phyloP scores from a whole-genome alignment of 1,284 basidiomycete species.

The Lentinus polychrous region DNA sequence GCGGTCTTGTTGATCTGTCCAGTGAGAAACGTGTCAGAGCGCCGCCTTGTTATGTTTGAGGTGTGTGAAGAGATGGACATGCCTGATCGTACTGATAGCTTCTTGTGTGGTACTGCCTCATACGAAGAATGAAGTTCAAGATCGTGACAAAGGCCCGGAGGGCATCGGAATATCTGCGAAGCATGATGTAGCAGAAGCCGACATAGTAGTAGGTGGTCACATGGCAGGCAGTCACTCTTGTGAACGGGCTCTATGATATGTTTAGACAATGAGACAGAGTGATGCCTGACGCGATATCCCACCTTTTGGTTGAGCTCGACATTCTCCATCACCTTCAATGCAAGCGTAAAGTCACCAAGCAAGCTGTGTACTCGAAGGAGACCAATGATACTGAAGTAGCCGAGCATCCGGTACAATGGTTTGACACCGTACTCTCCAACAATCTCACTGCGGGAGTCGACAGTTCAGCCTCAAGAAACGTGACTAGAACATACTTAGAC shows the following conservation, averaged over 20 bases:
- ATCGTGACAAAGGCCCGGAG: conserved; percentile 91
- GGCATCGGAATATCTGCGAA: conserved; percentile 91
- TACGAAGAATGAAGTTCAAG: conserved; percentile 88
- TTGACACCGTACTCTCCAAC: conserved; percentile 89
- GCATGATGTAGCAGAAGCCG: conserved; percentile 94
- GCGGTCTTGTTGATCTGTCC: conserved; percentile 91
- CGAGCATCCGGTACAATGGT: conserved; percentile 92
- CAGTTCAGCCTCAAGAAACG: neutral
- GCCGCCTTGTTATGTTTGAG: neutral
- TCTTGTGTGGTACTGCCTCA: conserved; percentile 92
- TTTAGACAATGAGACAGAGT: conserved; percentile 14
- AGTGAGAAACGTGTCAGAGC: neutral
- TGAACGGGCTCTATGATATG: conserved; percentile 66
- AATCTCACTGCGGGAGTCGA: conserved; percentile 51
- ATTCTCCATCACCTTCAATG: conserved; percentile 92
- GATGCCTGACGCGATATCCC: conserved; percentile 3
- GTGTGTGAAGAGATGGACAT: conserved; percentile 12
- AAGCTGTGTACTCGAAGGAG: conserved; percentile 93
- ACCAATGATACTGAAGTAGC: conserved; percentile 95
- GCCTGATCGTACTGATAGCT: conserved; percentile 97
- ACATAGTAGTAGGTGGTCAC: conserved; percentile 95
- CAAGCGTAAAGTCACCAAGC: conserved; percentile 93
- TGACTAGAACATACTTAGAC: conserved; percentile 23
- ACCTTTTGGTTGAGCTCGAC: conserved; percentile 87
- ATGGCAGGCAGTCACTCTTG: conserved; percentile 90